phyloP scores from a whole-genome alignment of 192 early-diverging fungal genomes.

The Polychytrium aggregatum region DNA sequence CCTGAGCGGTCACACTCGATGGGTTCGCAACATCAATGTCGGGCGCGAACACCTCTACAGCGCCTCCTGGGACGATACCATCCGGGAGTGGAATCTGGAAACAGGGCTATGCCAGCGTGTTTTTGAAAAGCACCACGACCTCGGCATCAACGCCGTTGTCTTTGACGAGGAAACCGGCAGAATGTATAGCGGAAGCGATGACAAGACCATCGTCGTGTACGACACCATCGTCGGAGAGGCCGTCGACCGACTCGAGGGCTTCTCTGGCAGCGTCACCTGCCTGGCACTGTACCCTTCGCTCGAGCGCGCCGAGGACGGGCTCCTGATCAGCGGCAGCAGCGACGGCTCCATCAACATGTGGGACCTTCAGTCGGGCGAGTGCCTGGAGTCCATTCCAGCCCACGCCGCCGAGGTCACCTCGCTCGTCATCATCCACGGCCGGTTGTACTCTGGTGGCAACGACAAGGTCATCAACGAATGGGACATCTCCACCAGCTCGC shows the following conservation, averaged over 20 bases:
- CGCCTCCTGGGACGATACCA: slow-evolving; percentile 9
- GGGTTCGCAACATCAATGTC: neutral
- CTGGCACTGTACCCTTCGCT: too few species aligned
- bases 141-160: slow-evolving; percentile 7
- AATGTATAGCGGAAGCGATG: slow-evolving; percentile 7
- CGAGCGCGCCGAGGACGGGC: too few species aligned
- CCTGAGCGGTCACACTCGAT: slow-evolving; percentile 6
- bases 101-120: neutral
- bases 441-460: slow-evolving; percentile 7
- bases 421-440: neutral
- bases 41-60: slow-evolving; percentile 2
- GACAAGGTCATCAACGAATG: slow-evolving; percentile 8
- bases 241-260: too few species aligned
- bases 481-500: neutral
- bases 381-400: neutral
- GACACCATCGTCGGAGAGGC: too few species aligned
- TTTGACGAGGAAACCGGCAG: slow-evolving; percentile 2
- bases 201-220: neutral
- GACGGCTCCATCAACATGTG: neutral
- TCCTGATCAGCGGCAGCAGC: too few species aligned
- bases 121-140: neutral
- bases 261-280: too few species aligned
- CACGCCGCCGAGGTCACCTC: slow-evolving; percentile 7
- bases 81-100: slow-evolving; percentile 7
- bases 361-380: slow-evolving; percentile 4